Evolutionary conservation across 306 rosid species (phyloP).

Genomic region (Malus domestica): DNA sequence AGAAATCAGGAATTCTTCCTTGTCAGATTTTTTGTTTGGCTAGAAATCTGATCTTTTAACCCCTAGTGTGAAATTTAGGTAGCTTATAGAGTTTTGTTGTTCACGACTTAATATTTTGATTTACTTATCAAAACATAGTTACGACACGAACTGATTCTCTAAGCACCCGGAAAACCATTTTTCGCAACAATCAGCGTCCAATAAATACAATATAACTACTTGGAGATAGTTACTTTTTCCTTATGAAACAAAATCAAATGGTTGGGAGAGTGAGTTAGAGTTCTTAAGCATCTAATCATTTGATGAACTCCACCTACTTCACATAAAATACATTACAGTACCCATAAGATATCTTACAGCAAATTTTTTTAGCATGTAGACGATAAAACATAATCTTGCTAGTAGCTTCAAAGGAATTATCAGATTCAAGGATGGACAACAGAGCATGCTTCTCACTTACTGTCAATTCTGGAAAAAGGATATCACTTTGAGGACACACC

Average conservation of each 20-base stretch:
- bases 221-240: background rate
- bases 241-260: background rate
- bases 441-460: slow-evolving; percentile 44
- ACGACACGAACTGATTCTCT: background rate
- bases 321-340: background rate
- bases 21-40: background rate
- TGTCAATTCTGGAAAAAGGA: slow-evolving; percentile 85
- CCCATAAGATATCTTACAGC: background rate
- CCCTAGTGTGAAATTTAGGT: background rate
- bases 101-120: background rate
- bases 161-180: background rate
- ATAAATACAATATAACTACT: background rate
- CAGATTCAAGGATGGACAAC: slow-evolving; percentile 5
- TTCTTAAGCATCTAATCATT: background rate
- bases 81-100: background rate
- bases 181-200: background rate
- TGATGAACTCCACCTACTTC: background rate
- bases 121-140: background rate
- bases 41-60: background rate
- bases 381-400: background rate
- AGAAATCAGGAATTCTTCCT: background rate
- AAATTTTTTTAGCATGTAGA: background rate
- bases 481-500: slow-evolving; percentile 93
- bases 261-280: background rate
- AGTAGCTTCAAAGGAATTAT: slow-evolving; percentile 3